Percentiles rank a stretch among this genome's conserved stretches.
These are phyloP conservation scores for Sugiyamaella castrensis DNA, from an alignment of 1,139 yeast genomes.

Conservation along the genomic window DNA sequence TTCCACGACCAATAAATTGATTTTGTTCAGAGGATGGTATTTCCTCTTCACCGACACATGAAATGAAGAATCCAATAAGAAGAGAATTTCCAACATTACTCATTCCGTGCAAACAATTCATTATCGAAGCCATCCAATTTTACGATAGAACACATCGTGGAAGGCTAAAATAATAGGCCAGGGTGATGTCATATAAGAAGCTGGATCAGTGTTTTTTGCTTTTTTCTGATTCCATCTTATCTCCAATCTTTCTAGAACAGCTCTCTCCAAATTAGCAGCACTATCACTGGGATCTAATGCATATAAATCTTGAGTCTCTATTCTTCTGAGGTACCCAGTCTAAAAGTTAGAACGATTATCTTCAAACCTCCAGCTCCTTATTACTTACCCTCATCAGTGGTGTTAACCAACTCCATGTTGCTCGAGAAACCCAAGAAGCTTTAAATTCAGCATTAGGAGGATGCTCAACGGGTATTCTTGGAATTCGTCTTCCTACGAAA, in stretches of 20 bases:
- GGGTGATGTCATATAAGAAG: neutral
- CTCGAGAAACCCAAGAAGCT: constrained; percentile 10
- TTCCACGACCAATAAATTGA: constrained; percentile 15
- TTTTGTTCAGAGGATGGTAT: constrained; percentile 2
- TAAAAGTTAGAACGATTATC: neutral
- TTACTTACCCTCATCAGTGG: constrained; percentile 14
- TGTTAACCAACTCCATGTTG: constrained; percentile 19
- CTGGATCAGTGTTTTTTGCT: neutral
- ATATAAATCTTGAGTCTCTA: constrained; percentile 16
- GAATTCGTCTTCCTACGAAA: constrained; percentile 13
- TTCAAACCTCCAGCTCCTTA: neutral
- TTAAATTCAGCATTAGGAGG: constrained; percentile 8
- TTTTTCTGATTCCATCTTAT: neutral
- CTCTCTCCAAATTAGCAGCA: neutral
- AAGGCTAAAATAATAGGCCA: constrained; percentile 11
- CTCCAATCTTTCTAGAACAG: neutral
- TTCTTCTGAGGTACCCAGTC: constrained; percentile 18
- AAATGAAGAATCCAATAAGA: constrained; percentile 9
- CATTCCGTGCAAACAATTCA: constrained; percentile 6
- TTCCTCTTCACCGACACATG: constrained; percentile 7
- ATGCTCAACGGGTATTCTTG: constrained; percentile 9
- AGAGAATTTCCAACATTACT: constrained; percentile 10
- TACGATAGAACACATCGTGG: constrained; percentile 1
- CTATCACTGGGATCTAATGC: constrained; percentile 2
- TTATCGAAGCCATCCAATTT: constrained; percentile 3